Conservation (phyloP, 2,329 filamentous ascomycete species). For the Alternaria conjuncta region DNA sequence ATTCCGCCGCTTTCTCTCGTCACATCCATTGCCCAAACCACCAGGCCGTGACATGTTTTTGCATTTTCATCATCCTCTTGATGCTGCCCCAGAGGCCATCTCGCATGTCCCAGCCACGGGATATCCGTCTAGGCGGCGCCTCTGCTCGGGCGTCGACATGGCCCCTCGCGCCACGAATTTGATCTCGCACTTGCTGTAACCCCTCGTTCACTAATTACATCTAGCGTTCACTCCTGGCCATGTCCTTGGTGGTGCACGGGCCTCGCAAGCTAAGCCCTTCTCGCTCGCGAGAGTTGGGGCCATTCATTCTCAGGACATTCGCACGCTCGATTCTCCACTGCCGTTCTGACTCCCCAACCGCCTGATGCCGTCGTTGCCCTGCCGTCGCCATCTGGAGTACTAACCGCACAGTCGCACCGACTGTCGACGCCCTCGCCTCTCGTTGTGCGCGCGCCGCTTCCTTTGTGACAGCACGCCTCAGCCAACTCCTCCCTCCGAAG, state of each 20-base stretch:
- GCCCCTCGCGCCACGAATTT: constrained; percentile 4
- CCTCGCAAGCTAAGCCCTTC: constrained; percentile 13
- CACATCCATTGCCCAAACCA: constrained; percentile 12
- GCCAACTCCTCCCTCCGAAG: constrained; percentile 28
- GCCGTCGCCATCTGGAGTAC: constrained; percentile 12
- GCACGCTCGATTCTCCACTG: constrained; percentile 27
- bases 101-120: not conserved
- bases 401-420: constrained; percentile 24
- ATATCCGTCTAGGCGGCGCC: not conserved
- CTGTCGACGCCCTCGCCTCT: constrained; percentile 17
- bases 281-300: constrained; percentile 17
- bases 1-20: constrained; percentile 13
- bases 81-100: not conserved
- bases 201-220: constrained; percentile 22
- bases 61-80: constrained; percentile 5
- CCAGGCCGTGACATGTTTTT: constrained; percentile 4
- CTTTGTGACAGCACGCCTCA: constrained; percentile 33
- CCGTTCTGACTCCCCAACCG: constrained; percentile 33
- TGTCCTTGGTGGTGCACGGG: constrained; percentile 13
- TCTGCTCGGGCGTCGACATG: not conserved
- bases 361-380: constrained; percentile 24
- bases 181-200: constrained; percentile 10
- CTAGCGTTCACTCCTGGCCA: constrained; percentile 20
- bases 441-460: constrained; percentile 30
- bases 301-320: constrained; percentile 22